Base-by-base conservation (phyloP, 192 early-diverging fungal species). In the Chytriomyces sp. region DNA sequence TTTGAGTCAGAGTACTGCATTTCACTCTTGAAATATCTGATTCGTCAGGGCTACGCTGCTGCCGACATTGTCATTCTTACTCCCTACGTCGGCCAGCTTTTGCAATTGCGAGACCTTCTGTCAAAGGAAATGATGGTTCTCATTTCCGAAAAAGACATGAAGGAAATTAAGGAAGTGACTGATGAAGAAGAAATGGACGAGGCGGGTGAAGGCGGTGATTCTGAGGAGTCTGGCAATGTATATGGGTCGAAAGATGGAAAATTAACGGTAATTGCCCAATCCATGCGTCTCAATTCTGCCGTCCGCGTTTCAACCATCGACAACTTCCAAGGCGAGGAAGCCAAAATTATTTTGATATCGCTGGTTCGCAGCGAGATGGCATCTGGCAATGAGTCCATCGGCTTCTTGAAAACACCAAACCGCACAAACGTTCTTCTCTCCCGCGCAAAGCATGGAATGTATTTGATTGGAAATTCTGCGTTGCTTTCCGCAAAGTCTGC, bases 401-500 rank as follows among this genome's bases (percentile, higher is more conserved):
- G 89, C 5, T 91, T 91, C 71, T 71, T 89, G 50, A 87, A 87
- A 66, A 81, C 82, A 20, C 57, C 64, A 18, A 91, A 91, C 66
- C 84, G 89, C 13, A 81, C 83, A 3, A 91, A 89, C 46, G 89
- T 91, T 7, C 65, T 89, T 7, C 48, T 89, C 1, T 89, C 88
- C 13, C 78, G 89, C 28, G 89, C 89, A 0, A 66, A 85, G 47
- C 88, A 91, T 70, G 89, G 89, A 5, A 85, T 90, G 86, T 91
- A 79, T 44, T 67, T 91, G 9, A 59, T 91, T 18, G 89, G 89
- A 3, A 85, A 89, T 35, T 72, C 84, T 0, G 46, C 53, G 0
- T 67, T 89, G 0, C 81, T 89, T 72, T 61, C 48, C 50, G 45
- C 61, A 0, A 44, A 68, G 23, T 76, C 77, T 7, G 72, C 69